A percentile compares a stretch with the other conserved stretches of the same genome.
Conservation (phyloP, 2,329 filamentous ascomycete genomes). For the Chrysosporium keratinophilum region DNA sequence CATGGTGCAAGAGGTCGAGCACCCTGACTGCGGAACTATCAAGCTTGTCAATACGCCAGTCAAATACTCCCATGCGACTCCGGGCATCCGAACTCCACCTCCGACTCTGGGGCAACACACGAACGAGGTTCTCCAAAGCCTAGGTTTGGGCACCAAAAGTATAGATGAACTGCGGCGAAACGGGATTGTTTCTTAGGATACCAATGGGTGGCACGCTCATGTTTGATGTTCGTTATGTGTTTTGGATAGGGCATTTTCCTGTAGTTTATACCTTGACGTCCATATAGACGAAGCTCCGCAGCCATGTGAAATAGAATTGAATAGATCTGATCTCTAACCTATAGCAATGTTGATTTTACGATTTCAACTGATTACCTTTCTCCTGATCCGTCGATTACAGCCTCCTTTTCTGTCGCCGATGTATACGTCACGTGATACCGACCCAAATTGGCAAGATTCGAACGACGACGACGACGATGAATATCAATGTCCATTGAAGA, state of each 20-base stretch:
- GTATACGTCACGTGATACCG: slow-evolving; percentile 1
- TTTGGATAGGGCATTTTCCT: background rate
- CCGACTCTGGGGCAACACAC: slow-evolving; percentile 84
- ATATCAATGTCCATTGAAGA: background rate
- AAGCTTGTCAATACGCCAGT: slow-evolving; percentile 89
- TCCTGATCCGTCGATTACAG: too few species aligned
- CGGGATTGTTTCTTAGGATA: slow-evolving; percentile 51
- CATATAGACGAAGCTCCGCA: too few species aligned
- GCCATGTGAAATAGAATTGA: too few species aligned
- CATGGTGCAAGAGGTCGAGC: slow-evolving; percentile 85
- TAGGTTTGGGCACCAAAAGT: slow-evolving; percentile 49
- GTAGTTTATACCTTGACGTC: background rate
- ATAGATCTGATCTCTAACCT: too few species aligned
- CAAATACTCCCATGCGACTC: slow-evolving; percentile 78
- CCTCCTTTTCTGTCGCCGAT: too few species aligned
- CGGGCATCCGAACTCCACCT: slow-evolving; percentile 64
- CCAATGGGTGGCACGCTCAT: background rate
- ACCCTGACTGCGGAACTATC: slow-evolving; percentile 70
- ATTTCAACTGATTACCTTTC: too few species aligned
- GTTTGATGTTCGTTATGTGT: background rate
- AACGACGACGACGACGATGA: background rate
- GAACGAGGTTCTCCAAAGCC: slow-evolving; percentile 56
- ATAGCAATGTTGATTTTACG: too few species aligned
- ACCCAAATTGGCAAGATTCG: background rate
- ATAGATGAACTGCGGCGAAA: slow-evolving; percentile 54